Base-by-base conservation (phyloP, 1,284 basidiomycete genomes). In the Microbotryum scabiosae region DNA sequence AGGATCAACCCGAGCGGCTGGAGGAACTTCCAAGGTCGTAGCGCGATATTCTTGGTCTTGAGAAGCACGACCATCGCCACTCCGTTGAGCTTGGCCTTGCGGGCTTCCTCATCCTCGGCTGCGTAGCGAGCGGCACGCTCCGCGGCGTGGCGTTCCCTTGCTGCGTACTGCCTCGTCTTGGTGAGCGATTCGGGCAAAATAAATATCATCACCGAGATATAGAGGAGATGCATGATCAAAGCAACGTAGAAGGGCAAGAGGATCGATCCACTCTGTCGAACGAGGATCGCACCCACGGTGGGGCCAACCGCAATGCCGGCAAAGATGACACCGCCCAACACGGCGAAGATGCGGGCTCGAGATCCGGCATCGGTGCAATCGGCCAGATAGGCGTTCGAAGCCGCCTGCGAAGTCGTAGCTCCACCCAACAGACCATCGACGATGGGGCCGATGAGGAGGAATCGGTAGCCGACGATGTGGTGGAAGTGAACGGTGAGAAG, bases 401-500 rank as follows among this genome's bases (percentile, higher is more conserved):
- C 47, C 1, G 69, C 69, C 55, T 59, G 56, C 0, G 69, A 63
- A 26, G 69, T 70, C 60, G 56, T 21, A 6, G 28, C 54, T 7
- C 67, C 67, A 3, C 67, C 67, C 9, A 67, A 53, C 2, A 67
- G 43, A 3, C 68, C 68, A 25, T 70, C 69, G 16, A 65, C 21
- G 6, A 65, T 43, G 1, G 69, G 67, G 0, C 67, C 69, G 45
- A 70, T 5, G 16, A 70, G 30, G 7, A 70, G 55, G 55, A 70
- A 68, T 32, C 62, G 58, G 50, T 69, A 70, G n/a, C 59, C 61
- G 20, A 70, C 36, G 30, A 57, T 25, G 7, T 49, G 26, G 59
- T 64, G 65, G 54, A 54, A 70, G 28, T 65, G 59, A n/a, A 69
- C 68, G 14, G 64, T 66, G 10, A 65, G n/a, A 28, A 68, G 54